Conservation (phyloP, 306 rosid genomes). For the Pterocarpus santalinus region DNA sequence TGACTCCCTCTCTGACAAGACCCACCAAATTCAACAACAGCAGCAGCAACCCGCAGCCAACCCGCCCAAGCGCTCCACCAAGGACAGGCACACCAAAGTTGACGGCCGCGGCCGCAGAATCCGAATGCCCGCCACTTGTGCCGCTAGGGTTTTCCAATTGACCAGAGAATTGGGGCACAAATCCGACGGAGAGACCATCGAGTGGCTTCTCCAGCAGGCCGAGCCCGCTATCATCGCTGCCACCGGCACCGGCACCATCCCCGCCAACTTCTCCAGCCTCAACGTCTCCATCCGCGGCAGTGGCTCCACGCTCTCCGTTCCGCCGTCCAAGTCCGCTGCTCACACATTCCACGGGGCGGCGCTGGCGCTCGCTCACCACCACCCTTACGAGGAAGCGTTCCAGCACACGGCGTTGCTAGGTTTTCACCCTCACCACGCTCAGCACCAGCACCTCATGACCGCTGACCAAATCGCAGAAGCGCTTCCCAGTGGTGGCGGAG, state of each 20-base stretch:
- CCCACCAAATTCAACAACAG: slow-evolving; percentile 23
- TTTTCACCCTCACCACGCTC: slow-evolving; percentile 67
- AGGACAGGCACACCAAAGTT: slow-evolving; percentile 90
- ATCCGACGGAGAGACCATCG: slow-evolving; percentile 95
- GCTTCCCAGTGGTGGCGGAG: slow-evolving; percentile 56
- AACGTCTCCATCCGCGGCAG: slow-evolving; percentile 85
- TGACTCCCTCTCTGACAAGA: slow-evolving; percentile 53
- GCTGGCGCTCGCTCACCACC: slow-evolving; percentile 72
- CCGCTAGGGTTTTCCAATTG: slow-evolving; percentile 90
- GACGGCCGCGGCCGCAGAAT: slow-evolving; percentile 93
- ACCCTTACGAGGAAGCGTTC: slow-evolving; percentile 68
- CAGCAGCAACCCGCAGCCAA: not conserved
- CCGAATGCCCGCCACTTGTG: slow-evolving; percentile 96
- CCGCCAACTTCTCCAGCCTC: slow-evolving; percentile 84
- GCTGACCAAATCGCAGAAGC: slow-evolving; percentile 78
- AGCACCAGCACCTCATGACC: slow-evolving; percentile 59
- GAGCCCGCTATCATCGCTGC: slow-evolving; percentile 87
- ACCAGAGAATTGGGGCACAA: slow-evolving; percentile 88
- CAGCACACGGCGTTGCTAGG: slow-evolving; percentile 74
- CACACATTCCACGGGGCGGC: slow-evolving; percentile 80
- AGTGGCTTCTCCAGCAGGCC: slow-evolving; percentile 94
- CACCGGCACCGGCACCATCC: slow-evolving; percentile 91
- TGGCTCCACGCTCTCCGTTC: slow-evolving; percentile 80
- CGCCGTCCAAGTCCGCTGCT: slow-evolving; percentile 77
- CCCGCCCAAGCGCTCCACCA: slow-evolving; percentile 77